phyloP scores from a whole-genome alignment of 2,329 filamentous ascomycete genomes.

The Trichoderma atroviride region DNA sequence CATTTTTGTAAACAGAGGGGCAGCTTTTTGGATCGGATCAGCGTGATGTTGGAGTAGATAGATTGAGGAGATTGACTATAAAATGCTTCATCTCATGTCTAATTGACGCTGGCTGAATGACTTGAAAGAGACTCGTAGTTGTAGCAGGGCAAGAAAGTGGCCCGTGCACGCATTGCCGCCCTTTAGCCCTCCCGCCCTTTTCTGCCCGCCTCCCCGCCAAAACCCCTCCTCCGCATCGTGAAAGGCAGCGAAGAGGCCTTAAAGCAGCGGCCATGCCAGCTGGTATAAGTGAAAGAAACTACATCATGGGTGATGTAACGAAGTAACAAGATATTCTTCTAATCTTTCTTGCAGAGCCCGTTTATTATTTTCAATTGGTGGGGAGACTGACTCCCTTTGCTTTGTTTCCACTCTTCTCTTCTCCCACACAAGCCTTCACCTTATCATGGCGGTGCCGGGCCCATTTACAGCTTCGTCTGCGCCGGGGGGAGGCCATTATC shows the following conservation, averaged over 20 bases:
- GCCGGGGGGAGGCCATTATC: constrained; percentile 21
- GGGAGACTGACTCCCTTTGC: neutral
- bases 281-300: neutral
- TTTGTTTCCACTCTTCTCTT: neutral
- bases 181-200: neutral
- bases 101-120: neutral
- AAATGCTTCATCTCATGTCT: neutral
- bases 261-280: constrained; percentile 10
- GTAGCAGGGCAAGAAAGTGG: neutral
- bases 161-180: constrained; percentile 25
- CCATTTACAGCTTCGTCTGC: constrained; percentile 28
- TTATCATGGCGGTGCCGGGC: constrained; percentile 8
- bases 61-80: neutral
- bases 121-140: neutral
- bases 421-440: neutral
- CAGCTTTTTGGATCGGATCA: neutral
- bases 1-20: neutral
- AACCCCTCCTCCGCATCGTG: neutral
- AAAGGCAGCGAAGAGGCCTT: neutral
- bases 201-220: constrained; percentile 6
- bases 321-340: neutral
- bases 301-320: neutral
- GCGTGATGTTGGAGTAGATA: neutral
- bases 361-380: neutral
- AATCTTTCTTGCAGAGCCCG: neutral